A percentile compares a stretch with the other conserved stretches of the same genome.
Evolutionary conservation across 2,329 filamentous ascomycete species (phyloP).

Genomic region (Monosporascus sp.): DNA sequence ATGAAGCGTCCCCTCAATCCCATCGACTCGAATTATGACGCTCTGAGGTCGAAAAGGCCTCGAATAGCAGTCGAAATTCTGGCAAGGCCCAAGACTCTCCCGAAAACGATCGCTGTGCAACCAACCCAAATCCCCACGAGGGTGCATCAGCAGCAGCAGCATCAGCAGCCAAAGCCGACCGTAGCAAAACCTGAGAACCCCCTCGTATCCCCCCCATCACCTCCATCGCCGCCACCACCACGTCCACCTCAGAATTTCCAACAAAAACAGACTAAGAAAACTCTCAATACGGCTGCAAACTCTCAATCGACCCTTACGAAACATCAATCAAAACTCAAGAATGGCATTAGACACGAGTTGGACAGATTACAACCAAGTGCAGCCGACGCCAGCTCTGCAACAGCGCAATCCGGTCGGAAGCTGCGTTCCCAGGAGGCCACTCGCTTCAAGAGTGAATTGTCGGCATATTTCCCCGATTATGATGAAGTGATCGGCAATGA

Average conservation of each 20-base stretch:
- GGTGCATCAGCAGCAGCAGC: conserved; percentile 4
- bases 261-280: conserved; percentile 6
- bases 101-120: conserved; percentile 21
- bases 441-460: conserved; percentile 84
- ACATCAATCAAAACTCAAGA: conserved; percentile 53
- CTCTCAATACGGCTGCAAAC: conserved; percentile 18
- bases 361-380: conserved; percentile 47
- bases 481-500: conserved; percentile 89
- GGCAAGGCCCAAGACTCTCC: conserved; percentile 21
- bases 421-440: conserved; percentile 81
- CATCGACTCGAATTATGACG: conserved; percentile 39
- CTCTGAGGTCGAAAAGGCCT: conserved; percentile 41
- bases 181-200: conserved; percentile 19
- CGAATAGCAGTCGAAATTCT: conserved; percentile 50
- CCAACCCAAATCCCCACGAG: conserved; percentile 13
- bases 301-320: conserved; percentile 33
- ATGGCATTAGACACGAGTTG: conserved; percentile 58
- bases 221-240: conserved; percentile 14
- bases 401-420: conserved; percentile 64
- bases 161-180: conserved; percentile 6
- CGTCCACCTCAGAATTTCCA: conserved; percentile 5
- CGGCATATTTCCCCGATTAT: conserved; percentile 88
- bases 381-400: conserved; percentile 31
- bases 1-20: conserved; percentile 45
- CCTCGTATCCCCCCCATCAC: conserved; percentile 13